Evolutionary conservation across 2,329 filamentous ascomycete species (phyloP).

Genomic region (Colletotrichum sp.): DNA sequence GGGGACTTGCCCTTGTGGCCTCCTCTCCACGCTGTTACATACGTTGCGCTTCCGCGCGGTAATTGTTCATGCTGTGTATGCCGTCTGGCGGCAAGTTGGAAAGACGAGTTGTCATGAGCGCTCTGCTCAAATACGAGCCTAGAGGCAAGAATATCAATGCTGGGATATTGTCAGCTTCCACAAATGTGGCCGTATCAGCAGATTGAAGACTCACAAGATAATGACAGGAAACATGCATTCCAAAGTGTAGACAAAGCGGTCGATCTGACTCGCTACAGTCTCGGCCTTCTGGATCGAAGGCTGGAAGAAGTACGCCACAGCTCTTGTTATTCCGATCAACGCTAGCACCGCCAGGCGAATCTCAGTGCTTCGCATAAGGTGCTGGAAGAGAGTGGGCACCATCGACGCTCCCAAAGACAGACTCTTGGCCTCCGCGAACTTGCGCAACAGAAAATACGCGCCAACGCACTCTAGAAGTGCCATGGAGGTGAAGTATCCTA

Average conservation of each 20-base stretch:
- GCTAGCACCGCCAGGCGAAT: constrained; percentile 40
- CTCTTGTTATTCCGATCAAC: constrained; percentile 38
- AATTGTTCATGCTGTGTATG: background rate
- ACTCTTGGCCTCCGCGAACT: constrained; percentile 34
- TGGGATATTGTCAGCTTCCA: background rate
- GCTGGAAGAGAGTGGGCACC: constrained; percentile 34
- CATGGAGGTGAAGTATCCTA: constrained; percentile 44
- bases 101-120: background rate
- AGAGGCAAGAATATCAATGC: constrained; percentile 33
- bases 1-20: background rate
- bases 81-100: background rate
- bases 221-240: constrained; percentile 45
- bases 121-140: constrained; percentile 26
- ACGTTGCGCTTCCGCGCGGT: background rate
- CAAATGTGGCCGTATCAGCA: accelerated
- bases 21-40: background rate
- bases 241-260: constrained; percentile 43
- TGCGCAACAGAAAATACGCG: constrained; percentile 41
- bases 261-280: constrained; percentile 37
- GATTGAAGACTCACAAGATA: background rate
- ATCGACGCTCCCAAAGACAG: constrained; percentile 31
- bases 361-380: constrained; percentile 43
- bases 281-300: constrained; percentile 36
- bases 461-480: constrained; percentile 42
- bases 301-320: constrained; percentile 44